phyloP scores from a whole-genome alignment of 345 rosid genomes.

The Eucalyptus polyanthemos region DNA sequence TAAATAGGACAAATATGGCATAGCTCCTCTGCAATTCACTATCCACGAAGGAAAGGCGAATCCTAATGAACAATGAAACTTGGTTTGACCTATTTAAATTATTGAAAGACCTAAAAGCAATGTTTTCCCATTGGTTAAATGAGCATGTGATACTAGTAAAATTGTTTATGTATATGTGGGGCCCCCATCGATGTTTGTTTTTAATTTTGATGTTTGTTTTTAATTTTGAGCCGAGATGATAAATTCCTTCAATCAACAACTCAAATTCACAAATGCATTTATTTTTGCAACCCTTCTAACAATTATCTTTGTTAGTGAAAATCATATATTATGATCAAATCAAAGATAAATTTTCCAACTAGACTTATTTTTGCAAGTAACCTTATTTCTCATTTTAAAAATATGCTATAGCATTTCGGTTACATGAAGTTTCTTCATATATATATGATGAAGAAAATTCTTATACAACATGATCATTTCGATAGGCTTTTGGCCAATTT shows the following conservation, averaged over 20 bases:
- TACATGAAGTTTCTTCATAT: background rate
- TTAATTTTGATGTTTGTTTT: background rate
- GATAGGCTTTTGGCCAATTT: background rate
- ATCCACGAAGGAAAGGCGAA: background rate
- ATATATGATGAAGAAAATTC: background rate
- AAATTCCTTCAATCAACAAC: background rate
- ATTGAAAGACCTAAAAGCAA: background rate
- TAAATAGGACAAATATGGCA: background rate
- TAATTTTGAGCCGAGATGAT: background rate
- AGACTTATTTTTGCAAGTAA: background rate
- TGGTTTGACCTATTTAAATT: background rate
- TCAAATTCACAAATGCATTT: background rate
- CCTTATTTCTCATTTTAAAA: background rate
- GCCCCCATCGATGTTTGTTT: background rate
- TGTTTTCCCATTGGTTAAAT: accelerated
- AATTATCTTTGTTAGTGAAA: background rate
- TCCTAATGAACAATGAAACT: accelerated
- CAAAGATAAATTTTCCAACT: background rate
- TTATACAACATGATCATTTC: background rate
- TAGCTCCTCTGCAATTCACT: background rate
- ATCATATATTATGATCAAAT: background rate
- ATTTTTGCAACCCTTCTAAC: background rate
- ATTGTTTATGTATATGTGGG: background rate
- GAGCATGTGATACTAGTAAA: background rate
- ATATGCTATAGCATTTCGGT: accelerated